Evolutionary conservation across 1,284 basidiomycete species (phyloP).

Genomic region (Trametes polyzona): DNA sequence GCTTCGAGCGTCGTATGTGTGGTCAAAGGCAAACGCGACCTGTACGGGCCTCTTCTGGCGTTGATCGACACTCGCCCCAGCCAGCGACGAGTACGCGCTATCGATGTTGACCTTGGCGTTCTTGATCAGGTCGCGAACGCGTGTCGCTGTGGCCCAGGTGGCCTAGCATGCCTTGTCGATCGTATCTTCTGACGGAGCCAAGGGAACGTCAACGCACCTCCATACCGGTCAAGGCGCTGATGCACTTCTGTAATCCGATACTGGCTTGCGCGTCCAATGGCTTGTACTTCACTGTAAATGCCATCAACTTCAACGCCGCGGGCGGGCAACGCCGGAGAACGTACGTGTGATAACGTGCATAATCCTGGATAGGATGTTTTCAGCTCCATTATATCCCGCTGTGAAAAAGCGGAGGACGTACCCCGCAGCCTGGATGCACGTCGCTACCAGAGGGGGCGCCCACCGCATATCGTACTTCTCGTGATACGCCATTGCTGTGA

Average conservation of each 20-base stretch:
- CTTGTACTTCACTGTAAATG: constrained; percentile 73
- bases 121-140: constrained; percentile 72
- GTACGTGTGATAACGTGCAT: constrained; percentile 79
- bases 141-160: constrained; percentile 72
- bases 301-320: no score
- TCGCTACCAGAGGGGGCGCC: constrained; percentile 70
- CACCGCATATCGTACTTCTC: constrained; percentile 67
- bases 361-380: constrained; percentile 52
- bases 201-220: constrained; percentile 46
- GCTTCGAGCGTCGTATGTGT: not conserved
- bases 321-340: no score
- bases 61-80: not conserved
- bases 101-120: constrained; percentile 67
- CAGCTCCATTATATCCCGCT: not conserved
- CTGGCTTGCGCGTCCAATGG: constrained; percentile 72
- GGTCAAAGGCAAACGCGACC: constrained; percentile 13
- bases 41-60: constrained; percentile 17
- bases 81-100: constrained; percentile 24
- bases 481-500: constrained; percentile 61
- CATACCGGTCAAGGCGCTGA: constrained; percentile 72
- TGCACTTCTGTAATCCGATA: constrained; percentile 67
- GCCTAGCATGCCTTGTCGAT: constrained; percentile 35
- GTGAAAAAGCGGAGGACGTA: constrained; percentile 40
- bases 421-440: constrained; percentile 78
- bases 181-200: not conserved